These are phyloP conservation scores for Yamadazyma scolyti DNA, from an alignment of 805 yeast species.

Conservation along the genomic window DNA sequence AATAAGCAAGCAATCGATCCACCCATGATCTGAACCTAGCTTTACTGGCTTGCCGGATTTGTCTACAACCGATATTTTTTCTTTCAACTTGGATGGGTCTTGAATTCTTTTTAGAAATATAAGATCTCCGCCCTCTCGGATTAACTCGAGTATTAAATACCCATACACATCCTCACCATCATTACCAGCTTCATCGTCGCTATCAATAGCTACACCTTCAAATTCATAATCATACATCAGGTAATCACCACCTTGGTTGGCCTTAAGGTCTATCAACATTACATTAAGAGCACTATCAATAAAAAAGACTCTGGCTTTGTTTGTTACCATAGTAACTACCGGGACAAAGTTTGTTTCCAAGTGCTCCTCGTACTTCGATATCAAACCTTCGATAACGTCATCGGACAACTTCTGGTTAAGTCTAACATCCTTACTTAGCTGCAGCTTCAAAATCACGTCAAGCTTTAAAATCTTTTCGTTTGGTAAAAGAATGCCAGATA, in stretches of 20 bases:
- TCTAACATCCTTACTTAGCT: constrained; percentile 23
- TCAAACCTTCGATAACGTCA: constrained; percentile 26
- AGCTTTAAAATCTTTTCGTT: constrained; percentile 39
- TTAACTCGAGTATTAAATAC: constrained; percentile 60
- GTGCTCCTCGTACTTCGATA: constrained; percentile 13
- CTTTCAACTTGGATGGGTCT: constrained; percentile 32
- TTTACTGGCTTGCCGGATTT: constrained; percentile 30
- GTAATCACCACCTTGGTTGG: constrained; percentile 45
- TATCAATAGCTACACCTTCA: constrained; percentile 30
- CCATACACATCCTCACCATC: constrained; percentile 50
- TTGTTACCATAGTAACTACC: constrained; percentile 37
- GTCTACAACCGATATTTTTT: constrained; percentile 26
- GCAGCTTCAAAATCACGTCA: constrained; percentile 36
- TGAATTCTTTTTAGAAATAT: constrained; percentile 44
- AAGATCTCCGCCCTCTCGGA: constrained; percentile 50
- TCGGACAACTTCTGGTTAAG: constrained; percentile 23
- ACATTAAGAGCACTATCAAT: constrained; percentile 32
- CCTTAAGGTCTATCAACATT: constrained; percentile 37
- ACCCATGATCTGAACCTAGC: constrained; percentile 48
- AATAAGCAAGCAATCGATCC: constrained; percentile 69
- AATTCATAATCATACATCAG: constrained; percentile 82
- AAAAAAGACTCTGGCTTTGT: constrained; percentile 38
- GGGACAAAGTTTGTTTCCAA: constrained; percentile 21
- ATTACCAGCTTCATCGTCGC: constrained; percentile 13
- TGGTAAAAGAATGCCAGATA: constrained; percentile 25